A percentile compares a stretch with the other conserved stretches of the same genome.
phyloP scores from a whole-genome alignment of 345 rosid species.

The Eucalyptus globulus region DNA sequence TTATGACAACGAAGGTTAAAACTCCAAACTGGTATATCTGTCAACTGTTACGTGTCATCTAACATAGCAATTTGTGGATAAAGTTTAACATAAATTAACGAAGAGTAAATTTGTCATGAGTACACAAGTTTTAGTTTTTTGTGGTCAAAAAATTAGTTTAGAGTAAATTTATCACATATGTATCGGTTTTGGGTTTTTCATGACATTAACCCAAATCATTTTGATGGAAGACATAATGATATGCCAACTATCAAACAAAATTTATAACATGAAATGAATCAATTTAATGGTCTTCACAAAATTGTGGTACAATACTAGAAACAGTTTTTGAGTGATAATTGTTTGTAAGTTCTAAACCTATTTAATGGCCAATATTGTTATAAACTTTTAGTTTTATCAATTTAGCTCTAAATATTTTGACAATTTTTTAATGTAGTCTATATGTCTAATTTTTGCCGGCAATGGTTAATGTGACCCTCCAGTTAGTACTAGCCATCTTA shows the following conservation, averaged over 20 bases:
- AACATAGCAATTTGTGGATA: no score
- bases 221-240: neutral
- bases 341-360: neutral
- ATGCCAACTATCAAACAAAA: neutral
- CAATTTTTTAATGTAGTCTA: neutral
- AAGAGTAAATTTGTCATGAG: no score
- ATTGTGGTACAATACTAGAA: neutral
- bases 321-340: neutral
- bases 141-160: no score
- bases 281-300: neutral
- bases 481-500: neutral
- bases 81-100: no score
- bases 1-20: no score
- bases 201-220: neutral
- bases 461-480: neutral
- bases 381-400: neutral
- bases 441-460: neutral
- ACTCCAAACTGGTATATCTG: no score
- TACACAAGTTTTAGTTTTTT: no score
- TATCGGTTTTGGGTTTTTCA: no score
- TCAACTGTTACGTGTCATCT: no score
- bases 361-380: neutral
- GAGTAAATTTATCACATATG: no score
- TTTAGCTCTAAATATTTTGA: neutral
- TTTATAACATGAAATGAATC: neutral